A percentile compares a stretch with the other conserved stretches of the same genome.
phyloP scores from a whole-genome alignment of 495 filamentous ascomycete genomes.

The Copromyces sp. region DNA sequence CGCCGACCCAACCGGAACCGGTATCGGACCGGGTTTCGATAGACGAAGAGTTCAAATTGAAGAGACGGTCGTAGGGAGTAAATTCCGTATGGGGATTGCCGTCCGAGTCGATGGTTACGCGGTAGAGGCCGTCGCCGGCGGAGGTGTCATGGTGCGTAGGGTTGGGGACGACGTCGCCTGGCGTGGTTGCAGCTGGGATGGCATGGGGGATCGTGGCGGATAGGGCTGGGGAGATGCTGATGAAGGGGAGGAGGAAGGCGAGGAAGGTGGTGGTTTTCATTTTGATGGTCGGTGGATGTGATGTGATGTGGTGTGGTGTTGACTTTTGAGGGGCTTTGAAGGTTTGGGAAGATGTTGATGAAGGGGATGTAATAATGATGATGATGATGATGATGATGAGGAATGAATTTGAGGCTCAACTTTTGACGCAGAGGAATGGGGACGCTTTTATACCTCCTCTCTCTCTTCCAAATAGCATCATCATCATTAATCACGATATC shows the following conservation, averaged over 20 bases:
- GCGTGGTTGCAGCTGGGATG: neutral
- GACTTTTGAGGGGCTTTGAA: neutral
- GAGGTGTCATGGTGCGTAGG: neutral
- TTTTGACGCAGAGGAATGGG: too few species aligned
- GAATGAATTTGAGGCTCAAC: too few species aligned
- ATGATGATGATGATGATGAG: neutral
- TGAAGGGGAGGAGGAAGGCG: neutral
- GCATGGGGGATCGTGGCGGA: neutral
- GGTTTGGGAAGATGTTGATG: neutral
- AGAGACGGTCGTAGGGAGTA: neutral
- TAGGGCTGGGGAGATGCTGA: too few species aligned
- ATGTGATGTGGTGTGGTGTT: neutral
- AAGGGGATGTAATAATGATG: too few species aligned
- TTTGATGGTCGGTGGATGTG: neutral
- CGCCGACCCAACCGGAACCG: too few species aligned
- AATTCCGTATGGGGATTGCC: neutral
- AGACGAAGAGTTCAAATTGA: neutral
- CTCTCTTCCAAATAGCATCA: too few species aligned
- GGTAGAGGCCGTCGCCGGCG: neutral
- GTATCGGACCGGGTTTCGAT: neutral
- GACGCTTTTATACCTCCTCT: neutral
- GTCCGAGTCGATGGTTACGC: neutral
- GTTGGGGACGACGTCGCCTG: neutral
- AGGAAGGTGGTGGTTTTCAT: neutral
- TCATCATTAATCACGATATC: too few species aligned